These are phyloP conservation scores for Naegleria fowleri DNA, from an alignment of 208 protist species.

Conservation along the genomic window DNA sequence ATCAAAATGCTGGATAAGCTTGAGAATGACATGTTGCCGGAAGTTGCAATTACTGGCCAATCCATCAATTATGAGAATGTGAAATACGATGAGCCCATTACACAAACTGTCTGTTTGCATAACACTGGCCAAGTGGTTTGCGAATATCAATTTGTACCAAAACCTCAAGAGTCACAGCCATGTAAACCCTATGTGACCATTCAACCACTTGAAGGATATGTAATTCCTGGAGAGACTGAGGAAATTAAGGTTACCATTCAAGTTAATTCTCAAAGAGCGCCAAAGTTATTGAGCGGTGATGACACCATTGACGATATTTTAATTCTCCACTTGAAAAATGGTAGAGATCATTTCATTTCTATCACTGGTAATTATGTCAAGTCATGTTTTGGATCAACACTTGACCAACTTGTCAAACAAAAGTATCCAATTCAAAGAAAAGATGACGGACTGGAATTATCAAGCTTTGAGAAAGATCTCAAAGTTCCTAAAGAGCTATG, in stretches of 20 bases:
- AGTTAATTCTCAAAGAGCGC: not conserved
- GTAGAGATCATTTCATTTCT: conserved; percentile 31
- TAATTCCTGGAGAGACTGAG: not conserved
- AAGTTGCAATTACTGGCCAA: not conserved
- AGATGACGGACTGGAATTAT: not conserved
- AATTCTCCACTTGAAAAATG: conserved; percentile 31
- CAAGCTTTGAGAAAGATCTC: not conserved
- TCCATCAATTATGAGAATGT: not conserved
- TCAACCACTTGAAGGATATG: not conserved
- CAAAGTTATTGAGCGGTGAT: not conserved
- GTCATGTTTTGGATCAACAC: not conserved
- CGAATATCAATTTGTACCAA: conserved; percentile 25
- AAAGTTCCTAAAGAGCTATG: conserved; percentile 2
- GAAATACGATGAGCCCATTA: not conserved
- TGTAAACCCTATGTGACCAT: conserved; percentile 13
- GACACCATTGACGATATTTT: conserved; percentile 26
- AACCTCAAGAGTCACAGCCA: not conserved
- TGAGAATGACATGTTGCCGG: conserved; percentile 22
- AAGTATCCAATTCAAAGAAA: not conserved
- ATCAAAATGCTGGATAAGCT: conserved; percentile 26
- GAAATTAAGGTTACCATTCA: conserved; percentile 23
- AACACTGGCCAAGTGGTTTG: conserved; percentile 30
- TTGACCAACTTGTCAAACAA: not conserved
- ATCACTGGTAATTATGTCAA: conserved; percentile 21
- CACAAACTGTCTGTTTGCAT: not conserved